These are phyloP conservation scores for Trichophyton equinum DNA, from an alignment of 2,329 filamentous ascomycete genomes.

Conservation along the genomic window DNA sequence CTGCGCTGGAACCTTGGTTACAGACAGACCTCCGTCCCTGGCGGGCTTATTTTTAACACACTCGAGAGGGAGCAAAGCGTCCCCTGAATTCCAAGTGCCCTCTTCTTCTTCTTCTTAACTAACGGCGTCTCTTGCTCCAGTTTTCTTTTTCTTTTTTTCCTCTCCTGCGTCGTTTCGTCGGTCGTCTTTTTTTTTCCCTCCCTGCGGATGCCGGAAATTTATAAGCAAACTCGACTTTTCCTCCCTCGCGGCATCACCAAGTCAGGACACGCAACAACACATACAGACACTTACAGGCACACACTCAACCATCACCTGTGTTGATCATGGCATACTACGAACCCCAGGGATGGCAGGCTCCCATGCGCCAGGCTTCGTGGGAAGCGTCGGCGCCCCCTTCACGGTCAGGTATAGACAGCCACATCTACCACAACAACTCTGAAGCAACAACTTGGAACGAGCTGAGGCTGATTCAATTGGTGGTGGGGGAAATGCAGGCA, in stretches of 20 bases:
- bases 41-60: too few species aligned
- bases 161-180: neutral
- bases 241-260: neutral
- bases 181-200: neutral
- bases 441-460: neutral
- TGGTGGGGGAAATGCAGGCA: constrained; percentile 40
- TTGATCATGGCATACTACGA: constrained; percentile 56
- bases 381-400: constrained; percentile 55
- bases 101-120: neutral
- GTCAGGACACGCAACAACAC: too few species aligned
- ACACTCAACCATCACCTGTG: neutral
- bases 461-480: constrained; percentile 6
- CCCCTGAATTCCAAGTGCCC: too few species aligned
- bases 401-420: constrained; percentile 48
- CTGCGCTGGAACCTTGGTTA: neutral
- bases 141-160: neutral
- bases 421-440: neutral
- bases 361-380: constrained; percentile 55
- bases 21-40: neutral
- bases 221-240: neutral
- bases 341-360: constrained; percentile 50
- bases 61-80: too few species aligned
- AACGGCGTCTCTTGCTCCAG: neutral
- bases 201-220: neutral
- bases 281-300: too few species aligned